phyloP scores from a whole-genome alignment of 345 rosid genomes.

The Gossypium herbaceum region DNA sequence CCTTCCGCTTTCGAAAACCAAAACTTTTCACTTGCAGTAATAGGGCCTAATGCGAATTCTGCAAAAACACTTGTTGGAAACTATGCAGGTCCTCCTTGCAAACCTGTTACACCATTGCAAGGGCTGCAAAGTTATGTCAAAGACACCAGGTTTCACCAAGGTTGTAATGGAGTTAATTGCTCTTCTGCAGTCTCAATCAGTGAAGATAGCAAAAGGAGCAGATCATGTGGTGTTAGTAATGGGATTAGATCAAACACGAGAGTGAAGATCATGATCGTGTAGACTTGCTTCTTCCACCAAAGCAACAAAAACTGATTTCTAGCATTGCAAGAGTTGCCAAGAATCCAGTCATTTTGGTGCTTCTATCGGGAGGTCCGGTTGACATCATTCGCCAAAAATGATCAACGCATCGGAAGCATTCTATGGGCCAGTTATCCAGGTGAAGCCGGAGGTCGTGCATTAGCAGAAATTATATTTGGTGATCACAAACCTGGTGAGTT shows the following conservation, averaged over 20 bases:
- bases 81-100: constrained; percentile 80
- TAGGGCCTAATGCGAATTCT: constrained; percentile 75
- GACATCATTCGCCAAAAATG: constrained; percentile 58
- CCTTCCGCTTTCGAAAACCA: constrained; percentile 57
- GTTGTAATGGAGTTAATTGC: constrained; percentile 64
- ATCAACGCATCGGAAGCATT: constrained; percentile 58
- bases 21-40: constrained; percentile 52
- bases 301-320: constrained; percentile 55
- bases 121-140: constrained; percentile 52
- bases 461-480: constrained; percentile 80
- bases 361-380: constrained; percentile 75
- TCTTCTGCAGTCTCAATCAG: constrained; percentile 45
- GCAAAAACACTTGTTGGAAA: constrained; percentile 61
- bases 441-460: constrained; percentile 75
- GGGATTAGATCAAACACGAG: constrained; percentile 88
- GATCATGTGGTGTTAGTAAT: constrained; percentile 72
- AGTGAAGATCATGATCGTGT: constrained; percentile 65
- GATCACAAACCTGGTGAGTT: constrained; percentile 79
- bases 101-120: constrained; percentile 47
- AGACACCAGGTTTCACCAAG: constrained; percentile 41
- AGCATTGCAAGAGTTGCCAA: constrained; percentile 58
- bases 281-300: constrained; percentile 63
- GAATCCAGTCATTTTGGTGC: constrained; percentile 61
- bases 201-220: constrained; percentile 42
- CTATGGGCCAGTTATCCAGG: constrained; percentile 98